Evolutionary conservation across 345 rosid genomes (phyloP), one percentile per base, ranked within the genome.

Genomic region (Citrus reticulata): DNA sequence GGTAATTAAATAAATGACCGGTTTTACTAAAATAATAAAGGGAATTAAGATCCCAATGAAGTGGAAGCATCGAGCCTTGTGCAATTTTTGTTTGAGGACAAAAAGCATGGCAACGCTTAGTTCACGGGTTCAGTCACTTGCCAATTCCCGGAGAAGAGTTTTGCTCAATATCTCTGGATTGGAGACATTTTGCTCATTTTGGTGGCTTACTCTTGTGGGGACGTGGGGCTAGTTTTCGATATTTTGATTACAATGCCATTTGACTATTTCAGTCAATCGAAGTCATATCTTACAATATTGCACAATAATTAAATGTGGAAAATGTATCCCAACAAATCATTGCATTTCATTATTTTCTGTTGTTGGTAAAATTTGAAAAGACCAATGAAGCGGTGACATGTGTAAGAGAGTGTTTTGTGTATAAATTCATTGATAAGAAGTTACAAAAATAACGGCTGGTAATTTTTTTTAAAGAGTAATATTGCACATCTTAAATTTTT

Each of bases 31-130:
- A 76, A 67, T 39, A 59, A 30, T 3, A 14, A 62, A 59, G 64
- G 73, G 14, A 3, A 64, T 17, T 17, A 58, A 78, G 81, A 78
- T 82, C 79, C 84, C 79, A 3, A 74, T 77, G 78, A 77, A 66
- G 34, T 46, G n/a, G 57, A 8, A 13, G 68, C 72, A 46, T 78
- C 30, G 72, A 82, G 78, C 81, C 71, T 68, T 54, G 79, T 54
- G 81, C 78, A 55, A 42, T 19, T 35, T 59, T 20, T 64, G 55
- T 39, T 54, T 14, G 68, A 46, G 24, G 76, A 80, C 76, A 75
- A 80, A 68, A 69, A 46, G 51, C 65, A 64, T 68, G 17, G n/a
- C 46, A 9, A 39, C 42, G 42, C 11, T 42, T 42, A 80, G 77
- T 76, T 71, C 77, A 40, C 77, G 83, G 69, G 63, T 29, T 76